Percentiles rank a stretch among this genome's conserved stretches.
Evolutionary conservation across 495 filamentous ascomycete species (phyloP).

Genomic region (Aspergillus cavernicola): DNA sequence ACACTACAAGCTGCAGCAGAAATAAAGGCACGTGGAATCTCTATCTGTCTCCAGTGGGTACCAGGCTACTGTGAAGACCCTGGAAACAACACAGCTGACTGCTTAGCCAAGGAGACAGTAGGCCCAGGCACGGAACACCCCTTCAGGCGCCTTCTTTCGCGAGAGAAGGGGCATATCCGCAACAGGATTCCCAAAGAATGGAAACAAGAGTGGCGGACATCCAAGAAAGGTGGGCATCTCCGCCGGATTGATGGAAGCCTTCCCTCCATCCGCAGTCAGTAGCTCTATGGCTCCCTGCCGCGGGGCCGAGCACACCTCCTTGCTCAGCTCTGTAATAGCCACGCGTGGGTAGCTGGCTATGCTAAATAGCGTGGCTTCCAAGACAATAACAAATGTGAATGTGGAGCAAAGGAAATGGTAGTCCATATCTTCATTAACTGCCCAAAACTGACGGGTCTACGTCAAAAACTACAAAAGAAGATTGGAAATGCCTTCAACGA

Average conservation of each 20-base stretch:
- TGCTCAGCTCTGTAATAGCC: conserved; percentile 11
- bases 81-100: conserved; percentile 9
- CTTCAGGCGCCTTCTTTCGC: conserved; percentile 10
- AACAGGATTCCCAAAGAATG: conserved; percentile 11
- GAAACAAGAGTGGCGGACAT: background rate
- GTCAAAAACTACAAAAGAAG: conserved; percentile 12
- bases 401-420: conserved; percentile 9
- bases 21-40: conserved; percentile 8
- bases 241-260: conserved; percentile 8
- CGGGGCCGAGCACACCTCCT: conserved; percentile 9
- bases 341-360: conserved; percentile 11
- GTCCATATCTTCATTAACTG: conserved; percentile 6
- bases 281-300: conserved; percentile 9
- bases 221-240: conserved; percentile 12
- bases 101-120: conserved; percentile 9
- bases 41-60: conserved; percentile 4
- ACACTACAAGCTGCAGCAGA: conserved; percentile 7
- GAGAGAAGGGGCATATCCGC: conserved; percentile 9
- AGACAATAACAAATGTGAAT: conserved; percentile 13
- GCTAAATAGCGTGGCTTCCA: conserved; percentile 2
- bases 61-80: conserved; percentile 8
- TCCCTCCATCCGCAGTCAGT: background rate
- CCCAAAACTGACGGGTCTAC: conserved; percentile 4
- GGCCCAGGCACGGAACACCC: background rate
- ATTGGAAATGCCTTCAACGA: background rate